Conservation (phyloP, 345 rosid species). For the Linum tenue region DNA sequence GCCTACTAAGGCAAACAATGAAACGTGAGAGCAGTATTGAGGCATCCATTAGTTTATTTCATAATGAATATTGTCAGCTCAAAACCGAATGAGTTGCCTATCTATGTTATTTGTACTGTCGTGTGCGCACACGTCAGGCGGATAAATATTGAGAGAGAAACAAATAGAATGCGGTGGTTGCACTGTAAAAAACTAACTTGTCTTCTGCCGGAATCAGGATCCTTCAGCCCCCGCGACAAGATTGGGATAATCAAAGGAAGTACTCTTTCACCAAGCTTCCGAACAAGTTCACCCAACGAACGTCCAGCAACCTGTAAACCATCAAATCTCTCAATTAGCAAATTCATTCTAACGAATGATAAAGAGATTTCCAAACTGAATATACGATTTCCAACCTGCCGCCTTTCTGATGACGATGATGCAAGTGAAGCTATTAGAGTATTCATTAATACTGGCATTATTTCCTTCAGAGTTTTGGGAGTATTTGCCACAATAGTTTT, state of each 20-base stretch:
- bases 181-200: constrained; percentile 41
- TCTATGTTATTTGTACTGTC: not conserved
- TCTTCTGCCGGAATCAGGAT: constrained; percentile 76
- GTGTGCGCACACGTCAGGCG: not conserved
- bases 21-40: not conserved
- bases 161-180: not conserved
- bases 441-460: constrained; percentile 93
- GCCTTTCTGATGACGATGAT: constrained; percentile 88
- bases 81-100: not conserved
- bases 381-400: constrained; percentile 50
- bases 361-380: not conserved
- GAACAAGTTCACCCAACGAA: constrained; percentile 90
- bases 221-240: constrained; percentile 66
- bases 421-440: constrained; percentile 85
- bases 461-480: constrained; percentile 94
- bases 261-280: constrained; percentile 99
- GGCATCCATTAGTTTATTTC: not conserved
- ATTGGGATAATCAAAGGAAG: constrained; percentile 95
- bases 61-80: not conserved
- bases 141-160: not conserved
- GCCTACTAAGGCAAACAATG: not conserved
- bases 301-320: constrained; percentile 74
- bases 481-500: constrained; percentile 96
- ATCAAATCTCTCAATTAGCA: not conserved
- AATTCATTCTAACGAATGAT: not conserved